Conservation (phyloP, 1,139 yeast species). For the Pneumocystis sp. region DNA sequence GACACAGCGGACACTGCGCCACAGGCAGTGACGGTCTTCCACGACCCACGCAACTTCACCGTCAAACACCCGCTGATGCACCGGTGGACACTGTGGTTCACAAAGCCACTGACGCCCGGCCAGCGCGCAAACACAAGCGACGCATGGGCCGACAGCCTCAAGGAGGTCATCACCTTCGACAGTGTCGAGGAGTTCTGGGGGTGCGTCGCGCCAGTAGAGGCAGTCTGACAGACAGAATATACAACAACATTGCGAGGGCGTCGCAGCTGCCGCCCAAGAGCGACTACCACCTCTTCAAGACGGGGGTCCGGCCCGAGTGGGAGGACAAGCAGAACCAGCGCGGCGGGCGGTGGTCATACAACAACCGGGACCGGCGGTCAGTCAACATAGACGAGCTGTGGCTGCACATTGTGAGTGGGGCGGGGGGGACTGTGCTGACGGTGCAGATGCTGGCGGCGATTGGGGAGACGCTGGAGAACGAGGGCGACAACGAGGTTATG, state of each 20-base stretch:
- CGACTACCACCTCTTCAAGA: slow-evolving; percentile 90
- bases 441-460: slow-evolving; percentile 57
- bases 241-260: slow-evolving; percentile 86
- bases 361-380: slow-evolving; percentile 47
- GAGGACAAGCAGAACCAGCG: slow-evolving; percentile 75
- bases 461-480: slow-evolving; percentile 78
- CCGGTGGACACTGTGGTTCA: slow-evolving; percentile 96
- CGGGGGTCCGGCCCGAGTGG: slow-evolving; percentile 97
- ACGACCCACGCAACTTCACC: slow-evolving; percentile 52
- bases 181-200: slow-evolving; percentile 99
- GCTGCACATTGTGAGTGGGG: slow-evolving; percentile 37
- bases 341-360: slow-evolving; percentile 93
- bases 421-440: no score
- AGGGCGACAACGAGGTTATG: slow-evolving; percentile 53
- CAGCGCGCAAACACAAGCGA: slow-evolving; percentile 39
- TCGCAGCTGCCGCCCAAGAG: slow-evolving; percentile 81
- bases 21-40: slow-evolving; percentile 37
- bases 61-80: slow-evolving; percentile 84
- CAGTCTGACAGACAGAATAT: slow-evolving; percentile 29
- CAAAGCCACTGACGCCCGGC: slow-evolving; percentile 69
- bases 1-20: no score
- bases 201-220: neutral
- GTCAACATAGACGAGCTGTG: slow-evolving; percentile 74
- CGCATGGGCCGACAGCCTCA: slow-evolving; percentile 74
- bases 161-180: slow-evolving; percentile 81